Percentiles rank a stretch among this genome's conserved stretches.
Evolutionary conservation across 1,284 basidiomycete species (phyloP).

Genomic region (Exobasidium rhododendri): DNA sequence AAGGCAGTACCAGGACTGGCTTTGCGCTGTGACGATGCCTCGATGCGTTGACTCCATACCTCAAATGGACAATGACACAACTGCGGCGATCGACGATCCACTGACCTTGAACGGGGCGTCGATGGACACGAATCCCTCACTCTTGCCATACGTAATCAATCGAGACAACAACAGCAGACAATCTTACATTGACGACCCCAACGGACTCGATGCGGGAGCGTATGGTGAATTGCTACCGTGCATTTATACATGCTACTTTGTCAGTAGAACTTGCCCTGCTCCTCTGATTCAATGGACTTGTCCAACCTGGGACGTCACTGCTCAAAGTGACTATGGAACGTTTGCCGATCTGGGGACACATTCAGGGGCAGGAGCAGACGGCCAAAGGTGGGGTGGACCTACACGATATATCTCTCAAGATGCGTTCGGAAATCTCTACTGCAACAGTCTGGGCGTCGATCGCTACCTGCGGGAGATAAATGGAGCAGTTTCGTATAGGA

Average conservation of each 20-base stretch:
- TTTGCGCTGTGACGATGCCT: constrained; percentile 56
- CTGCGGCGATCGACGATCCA: constrained; percentile 38
- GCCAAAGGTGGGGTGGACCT: constrained; percentile 45
- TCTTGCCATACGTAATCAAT: constrained; percentile 51
- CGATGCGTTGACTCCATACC: constrained; percentile 52
- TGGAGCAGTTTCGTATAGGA: background rate
- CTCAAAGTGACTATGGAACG: constrained; percentile 50
- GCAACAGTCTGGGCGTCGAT: constrained; percentile 51
- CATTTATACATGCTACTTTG: constrained; percentile 50
- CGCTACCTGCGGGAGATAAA: constrained; percentile 30
- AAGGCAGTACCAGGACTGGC: constrained; percentile 55
- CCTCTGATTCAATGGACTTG: constrained; percentile 48
- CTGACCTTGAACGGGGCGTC: constrained; percentile 35
- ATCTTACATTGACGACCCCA: constrained; percentile 38
- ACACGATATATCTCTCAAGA: constrained; percentile 48
- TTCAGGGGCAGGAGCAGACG: constrained; percentile 42
- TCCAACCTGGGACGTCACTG: constrained; percentile 49
- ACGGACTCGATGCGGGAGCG: constrained; percentile 26
- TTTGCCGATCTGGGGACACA: constrained; percentile 50
- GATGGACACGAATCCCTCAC: constrained; percentile 31
- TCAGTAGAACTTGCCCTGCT: constrained; percentile 41
- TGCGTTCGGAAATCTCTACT: constrained; percentile 49
- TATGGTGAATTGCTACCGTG: constrained; percentile 53
- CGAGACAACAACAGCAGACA: constrained; percentile 37
- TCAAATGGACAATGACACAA: constrained; percentile 25